Base-by-base conservation (phyloP, 768 basidiomycete genomes). In the Mycena filopes region DNA sequence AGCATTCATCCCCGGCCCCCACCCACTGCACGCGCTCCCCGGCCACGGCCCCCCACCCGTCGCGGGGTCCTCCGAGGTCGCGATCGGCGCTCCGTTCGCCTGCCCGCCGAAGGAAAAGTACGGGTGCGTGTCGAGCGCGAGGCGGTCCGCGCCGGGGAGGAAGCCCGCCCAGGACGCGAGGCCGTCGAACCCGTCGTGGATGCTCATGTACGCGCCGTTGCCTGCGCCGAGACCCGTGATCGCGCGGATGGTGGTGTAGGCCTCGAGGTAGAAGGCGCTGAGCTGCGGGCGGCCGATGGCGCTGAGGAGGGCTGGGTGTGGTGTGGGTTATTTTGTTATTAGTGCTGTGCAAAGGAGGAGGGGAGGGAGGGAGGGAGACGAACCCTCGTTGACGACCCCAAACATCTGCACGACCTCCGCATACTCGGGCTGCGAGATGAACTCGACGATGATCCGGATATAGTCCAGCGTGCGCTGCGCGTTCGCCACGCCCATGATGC, bases 361-460 rank as follows among this genome's bases (percentile, higher is more conserved):
- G 15, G 5, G 36, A 36, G 36, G 15, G 36, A 36, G 36, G 9
- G 15, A 36, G n/a, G n/a, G n/a, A 36, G 15, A 36, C 36, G 11
- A 11, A 36, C 36, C 36, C 36, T 36, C 36, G 15, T 36, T 36
- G 10, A 36, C 36, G 9, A 36, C 36, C 10, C 36, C 36, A 11
- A 46, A 46, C 45, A 46, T 46, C 7, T 12, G 7, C 21, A 46
- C 45, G 45, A 46, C 45, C 4, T 46, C 45, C 12, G 9, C 21
- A 25, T 46, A 46, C n/a, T 46, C 45, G n/a, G 45, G 45, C 45
- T 46, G 45, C 45, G 45, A 46, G n/a, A 46, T 23, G n/a, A 46
- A 46, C 45, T 46, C 45, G 18, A 23, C 21, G 6, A 46, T 46
- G 36, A 36, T 36, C 2, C 36, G 36, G 15, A 36, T 36, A 9